These are phyloP conservation scores for Trichoderma lentiforme DNA, from an alignment of 2,329 filamentous ascomycete species.

Conservation along the genomic window DNA sequence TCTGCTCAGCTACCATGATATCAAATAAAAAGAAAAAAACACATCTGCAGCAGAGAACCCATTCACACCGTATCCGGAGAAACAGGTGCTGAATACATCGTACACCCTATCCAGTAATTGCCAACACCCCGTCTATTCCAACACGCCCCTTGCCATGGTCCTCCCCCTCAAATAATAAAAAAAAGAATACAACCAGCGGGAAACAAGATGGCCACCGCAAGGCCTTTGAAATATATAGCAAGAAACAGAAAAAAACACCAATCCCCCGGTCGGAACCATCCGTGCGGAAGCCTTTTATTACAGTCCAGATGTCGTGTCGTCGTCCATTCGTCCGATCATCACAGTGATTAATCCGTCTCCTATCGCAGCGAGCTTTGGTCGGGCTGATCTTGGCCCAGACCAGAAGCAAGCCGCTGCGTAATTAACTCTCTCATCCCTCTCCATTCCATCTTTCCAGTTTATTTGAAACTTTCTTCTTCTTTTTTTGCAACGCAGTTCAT, in stretches of 20 bases:
- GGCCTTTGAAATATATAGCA: slow-evolving; percentile 8
- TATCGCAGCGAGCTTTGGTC: slow-evolving; percentile 22
- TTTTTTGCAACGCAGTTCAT: not conserved
- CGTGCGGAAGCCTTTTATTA: slow-evolving; percentile 1
- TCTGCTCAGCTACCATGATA: slow-evolving; percentile 5
- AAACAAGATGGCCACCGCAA: not conserved
- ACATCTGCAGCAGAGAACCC: not conserved
- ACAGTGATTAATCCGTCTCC: slow-evolving; percentile 25
- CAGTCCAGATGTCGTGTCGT: slow-evolving; percentile 29
- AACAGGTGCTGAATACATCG: slow-evolving; percentile 5
- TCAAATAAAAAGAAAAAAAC: not conserved
- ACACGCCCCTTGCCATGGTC: slow-evolving; percentile 12
- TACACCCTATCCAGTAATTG: slow-evolving; percentile 16
- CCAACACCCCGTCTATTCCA: slow-evolving; percentile 16
- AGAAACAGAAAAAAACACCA: slow-evolving; percentile 6
- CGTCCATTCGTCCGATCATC: slow-evolving; percentile 33
- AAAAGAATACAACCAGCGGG: slow-evolving; percentile 2
- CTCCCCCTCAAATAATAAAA: not conserved
- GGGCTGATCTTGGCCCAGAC: not conserved
- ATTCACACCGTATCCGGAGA: not conserved
- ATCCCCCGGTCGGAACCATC: not conserved
- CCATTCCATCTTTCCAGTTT: not conserved
- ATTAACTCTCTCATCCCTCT: not conserved
- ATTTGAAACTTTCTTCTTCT: not conserved
- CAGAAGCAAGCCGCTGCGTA: not conserved